phyloP scores from a whole-genome alignment of 495 filamentous ascomycete genomes.

The Neurospora hispaniola region DNA sequence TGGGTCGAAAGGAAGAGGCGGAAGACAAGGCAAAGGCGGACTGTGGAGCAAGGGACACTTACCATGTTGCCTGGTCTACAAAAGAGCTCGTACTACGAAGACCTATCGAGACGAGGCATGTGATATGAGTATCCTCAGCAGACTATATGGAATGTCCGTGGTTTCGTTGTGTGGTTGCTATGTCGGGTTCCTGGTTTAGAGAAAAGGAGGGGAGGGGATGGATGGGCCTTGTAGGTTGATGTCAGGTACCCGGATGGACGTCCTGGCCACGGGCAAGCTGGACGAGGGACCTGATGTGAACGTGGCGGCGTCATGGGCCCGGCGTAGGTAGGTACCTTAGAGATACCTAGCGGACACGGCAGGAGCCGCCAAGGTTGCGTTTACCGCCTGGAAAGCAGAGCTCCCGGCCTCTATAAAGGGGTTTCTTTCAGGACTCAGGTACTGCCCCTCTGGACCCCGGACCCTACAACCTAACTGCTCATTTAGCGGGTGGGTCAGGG shows the following conservation, averaged over 20 bases:
- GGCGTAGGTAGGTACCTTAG: neutral
- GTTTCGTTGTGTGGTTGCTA: neutral
- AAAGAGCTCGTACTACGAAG: conserved; percentile 24
- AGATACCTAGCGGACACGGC: neutral
- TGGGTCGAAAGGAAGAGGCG: neutral
- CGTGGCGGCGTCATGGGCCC: neutral
- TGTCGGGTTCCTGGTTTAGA: neutral
- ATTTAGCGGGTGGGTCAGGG: neutral
- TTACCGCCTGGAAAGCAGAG: neutral
- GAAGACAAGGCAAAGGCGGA: neutral
- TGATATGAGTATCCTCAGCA: conserved; percentile 13
- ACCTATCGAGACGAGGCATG: conserved; percentile 20
- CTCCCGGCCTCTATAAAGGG: neutral
- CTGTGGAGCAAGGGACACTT: neutral
- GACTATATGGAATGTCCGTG: neutral
- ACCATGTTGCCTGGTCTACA: conserved; percentile 21
- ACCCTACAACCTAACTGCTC: neutral
- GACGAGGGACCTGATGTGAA: neutral
- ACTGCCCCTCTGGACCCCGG: neutral
- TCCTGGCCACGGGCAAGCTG: neutral
- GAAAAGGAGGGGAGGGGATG: neutral
- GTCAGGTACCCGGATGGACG: neutral
- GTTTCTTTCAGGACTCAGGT: neutral
- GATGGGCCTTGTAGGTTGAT: neutral
- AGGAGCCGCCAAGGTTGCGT: neutral